Evolutionary conservation across 2,329 filamentous ascomycete genomes (phyloP), one percentile per base, ranked within the genome.

Genomic region (Fragosphaeria purpurea): DNA sequence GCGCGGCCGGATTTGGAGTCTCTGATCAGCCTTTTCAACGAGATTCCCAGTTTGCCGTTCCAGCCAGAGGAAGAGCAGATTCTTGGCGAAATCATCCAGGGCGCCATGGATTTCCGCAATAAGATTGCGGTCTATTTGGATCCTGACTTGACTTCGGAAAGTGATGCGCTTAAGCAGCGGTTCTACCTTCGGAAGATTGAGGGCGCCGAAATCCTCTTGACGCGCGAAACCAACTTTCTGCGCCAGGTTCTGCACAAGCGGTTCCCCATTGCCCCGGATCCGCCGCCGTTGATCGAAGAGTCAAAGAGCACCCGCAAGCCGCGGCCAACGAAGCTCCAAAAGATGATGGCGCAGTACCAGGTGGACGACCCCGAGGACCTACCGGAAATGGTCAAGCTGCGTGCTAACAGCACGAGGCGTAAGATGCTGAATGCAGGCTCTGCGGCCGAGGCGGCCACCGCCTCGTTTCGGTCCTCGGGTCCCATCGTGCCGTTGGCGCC

Each of bases 151-250:
- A 84, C 84, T 1, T 94, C 86, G 1, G 82, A 86, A 9, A 88
- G 91, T 13, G 54, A 57, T 41, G 91, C 97, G 63, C 83, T 89
- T 7, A 86, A 89, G 50, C 85, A 96, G 65, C 82, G 94, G 6
- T 98, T 98, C 67, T 97, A 95, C 60, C 74, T 98, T 41, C 86
- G 93, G 51, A 98, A 98, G 70, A 89, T 98, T 49, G 93, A 98
- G 68, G 93, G 93, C 3, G 90, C 93, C 1, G 93, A 98, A 64
- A 90, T 98, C 47, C 76, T 98, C 4, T 74, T 98, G 3, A 80
- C 90, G 0, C 85, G 84, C 51, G 93, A 98, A 69, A 96, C 91
- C n/a, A 98, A 98, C 63, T 95, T 94, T 66, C 91, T 98, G 71
- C 83, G 91, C 31, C 89, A 95, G 63, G 89, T 96, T 63, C 75